These are phyloP conservation scores for Breviolum minutum DNA, from an alignment of 73 alveolate species.

Conservation along the genomic window DNA sequence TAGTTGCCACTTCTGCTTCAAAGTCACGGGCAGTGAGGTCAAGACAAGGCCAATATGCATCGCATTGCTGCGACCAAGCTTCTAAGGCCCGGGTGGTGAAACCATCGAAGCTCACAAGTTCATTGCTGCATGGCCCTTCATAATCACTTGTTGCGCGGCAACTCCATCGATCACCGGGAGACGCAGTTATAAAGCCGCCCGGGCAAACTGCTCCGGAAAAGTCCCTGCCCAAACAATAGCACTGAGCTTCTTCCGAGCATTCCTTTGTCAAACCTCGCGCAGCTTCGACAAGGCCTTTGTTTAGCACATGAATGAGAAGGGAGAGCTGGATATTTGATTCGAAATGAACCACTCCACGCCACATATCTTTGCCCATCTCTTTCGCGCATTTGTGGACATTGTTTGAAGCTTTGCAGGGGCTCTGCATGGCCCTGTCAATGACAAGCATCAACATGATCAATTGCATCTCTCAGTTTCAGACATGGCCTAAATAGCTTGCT, in stretches of 20 bases:
- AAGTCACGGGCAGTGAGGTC: not conserved
- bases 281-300: constrained; percentile 7
- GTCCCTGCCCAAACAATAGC: not conserved
- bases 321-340: too few relatives aligned
- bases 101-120: not conserved
- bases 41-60: constrained; percentile 1
- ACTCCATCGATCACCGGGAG: not conserved
- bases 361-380: not conserved
- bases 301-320: not conserved
- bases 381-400: not conserved
- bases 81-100: not conserved
- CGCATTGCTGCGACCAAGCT: not conserved
- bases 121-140: not conserved
- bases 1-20: not conserved
- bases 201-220: not conserved
- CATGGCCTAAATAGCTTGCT: not conserved
- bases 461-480: too few relatives aligned
- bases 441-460: not conserved
- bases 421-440: not conserved
- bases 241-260: not conserved
- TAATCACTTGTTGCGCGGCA: not conserved
- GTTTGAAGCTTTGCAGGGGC: not conserved
- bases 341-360: not conserved
- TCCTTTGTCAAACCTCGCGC: not conserved
- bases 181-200: not conserved